phyloP scores from a whole-genome alignment of 2,329 filamentous ascomycete genomes.

The Aspergillus fructus region DNA sequence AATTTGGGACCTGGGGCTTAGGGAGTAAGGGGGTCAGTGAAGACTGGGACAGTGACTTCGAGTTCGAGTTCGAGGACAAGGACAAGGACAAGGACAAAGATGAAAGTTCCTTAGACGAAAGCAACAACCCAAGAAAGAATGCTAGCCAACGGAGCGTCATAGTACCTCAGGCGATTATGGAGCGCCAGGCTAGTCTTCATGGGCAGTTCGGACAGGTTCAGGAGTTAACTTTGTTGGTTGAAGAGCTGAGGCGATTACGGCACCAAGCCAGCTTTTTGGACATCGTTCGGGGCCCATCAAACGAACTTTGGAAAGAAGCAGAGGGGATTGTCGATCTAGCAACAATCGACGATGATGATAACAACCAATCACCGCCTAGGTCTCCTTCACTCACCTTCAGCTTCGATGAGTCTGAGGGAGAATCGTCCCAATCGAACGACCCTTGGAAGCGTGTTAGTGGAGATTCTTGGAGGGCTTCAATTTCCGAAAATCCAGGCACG shows the following conservation, averaged over 20 bases:
- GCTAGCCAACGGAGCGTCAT: conserved; percentile 36
- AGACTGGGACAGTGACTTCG: conserved; percentile 69
- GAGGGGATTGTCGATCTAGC: conserved; percentile 67
- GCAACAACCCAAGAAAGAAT: conserved; percentile 27
- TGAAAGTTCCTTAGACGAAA: conserved; percentile 45
- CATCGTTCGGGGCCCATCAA: conserved; percentile 54
- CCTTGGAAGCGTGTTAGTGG: conserved; percentile 32
- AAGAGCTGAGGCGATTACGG: conserved; percentile 63
- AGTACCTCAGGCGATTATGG: conserved; percentile 62
- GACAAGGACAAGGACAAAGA: conserved; percentile 24
- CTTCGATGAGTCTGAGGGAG: conserved; percentile 58
- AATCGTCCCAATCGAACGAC: conserved; percentile 35
- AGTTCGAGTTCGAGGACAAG: conserved; percentile 54
- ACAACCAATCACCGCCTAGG: conserved; percentile 48
- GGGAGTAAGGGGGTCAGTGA: conserved; percentile 66
- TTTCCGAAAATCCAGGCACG: conserved; percentile 27
- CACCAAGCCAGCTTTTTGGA: conserved; percentile 54
- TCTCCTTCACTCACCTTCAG: conserved; percentile 61
- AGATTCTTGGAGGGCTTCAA: conserved; percentile 30
- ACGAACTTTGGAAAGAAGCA: conserved; percentile 62
- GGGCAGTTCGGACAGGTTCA: conserved; percentile 64
- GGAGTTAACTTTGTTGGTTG: conserved; percentile 63
- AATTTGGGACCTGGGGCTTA: conserved; percentile 67
- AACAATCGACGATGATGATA: conserved; percentile 62
- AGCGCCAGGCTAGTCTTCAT: conserved; percentile 64